Base-by-base conservation (phyloP, 306 rosid genomes). In the Dicorynia guianensis region DNA sequence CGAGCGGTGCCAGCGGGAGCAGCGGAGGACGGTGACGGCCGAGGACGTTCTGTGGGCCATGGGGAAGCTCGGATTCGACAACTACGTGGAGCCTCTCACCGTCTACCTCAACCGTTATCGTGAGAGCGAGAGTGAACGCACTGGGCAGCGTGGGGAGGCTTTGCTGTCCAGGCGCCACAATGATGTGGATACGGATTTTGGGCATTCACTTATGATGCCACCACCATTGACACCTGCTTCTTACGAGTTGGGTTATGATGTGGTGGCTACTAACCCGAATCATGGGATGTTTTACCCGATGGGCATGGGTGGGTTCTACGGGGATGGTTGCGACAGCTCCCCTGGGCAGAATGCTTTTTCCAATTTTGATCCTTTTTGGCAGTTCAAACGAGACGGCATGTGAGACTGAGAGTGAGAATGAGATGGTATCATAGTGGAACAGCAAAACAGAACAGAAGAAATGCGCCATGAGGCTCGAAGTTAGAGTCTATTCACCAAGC, bases 11-110 rank as follows among this genome's bases (percentile, higher is more conserved):
- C 85, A 69, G 58, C 72, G 78, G 0, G 90, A 88, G 81, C 87
- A 86, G 64, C 83, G 93, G 18, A 88, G 86, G 81, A 86, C 93
- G 0, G 89, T 88, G 42, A 86, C 93, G 0, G 90, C 90, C 0
- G 93, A 86, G 65, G 93, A 88, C 52, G 60, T 88, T 47, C 74
- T 88, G 0, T 88, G 90, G 88, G 93, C 93, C 2, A 84, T 88
- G 81, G 81, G 75, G 4, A 86, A 86, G 79, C 58, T 86, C 10
- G 93, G 93, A 3, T 88, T 88, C 4, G 93, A 88, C 48, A 74
- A 86, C 81, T 88, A 88, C 57, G 64, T 86, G 0, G 79, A 75
- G 58, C 88, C 90, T 0, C 82, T 88, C 55, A 67, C 82, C 3
- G 7, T 71, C 13, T 88, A 42, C 36, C 85, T 88, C 58, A 72